Percentiles rank a stretch among this genome's conserved stretches.
Evolutionary conservation across 2,329 filamentous ascomycete species (phyloP).

Genomic region (Stagonosporopsis vannaccii): DNA sequence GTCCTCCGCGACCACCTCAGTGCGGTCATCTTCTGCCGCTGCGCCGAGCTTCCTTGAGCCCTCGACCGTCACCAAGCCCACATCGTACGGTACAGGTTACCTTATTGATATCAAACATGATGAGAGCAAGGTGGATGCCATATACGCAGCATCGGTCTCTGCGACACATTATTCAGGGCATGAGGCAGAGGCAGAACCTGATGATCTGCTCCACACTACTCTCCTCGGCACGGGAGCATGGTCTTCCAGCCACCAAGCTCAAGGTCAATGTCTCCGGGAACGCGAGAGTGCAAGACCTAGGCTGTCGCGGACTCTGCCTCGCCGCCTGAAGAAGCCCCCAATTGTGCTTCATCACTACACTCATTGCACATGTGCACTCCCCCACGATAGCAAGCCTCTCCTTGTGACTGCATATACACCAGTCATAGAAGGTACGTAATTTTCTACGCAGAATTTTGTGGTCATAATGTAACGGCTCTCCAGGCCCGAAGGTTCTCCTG

Average conservation of each 20-base stretch:
- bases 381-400: conserved; percentile 17
- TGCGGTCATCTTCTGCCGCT: conserved; percentile 18
- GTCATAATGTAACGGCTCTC: conserved; percentile 13
- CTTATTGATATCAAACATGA: conserved; percentile 10
- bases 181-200: conserved; percentile 27
- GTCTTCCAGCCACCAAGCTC: conserved; percentile 16
- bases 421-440: neutral
- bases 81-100: conserved; percentile 36
- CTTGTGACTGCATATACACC: neutral
- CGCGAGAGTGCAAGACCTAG: conserved; percentile 22
- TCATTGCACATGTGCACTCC: conserved; percentile 6
- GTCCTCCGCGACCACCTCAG: conserved; percentile 18
- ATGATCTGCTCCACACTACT: conserved; percentile 9
- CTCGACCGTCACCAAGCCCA: conserved; percentile 38
- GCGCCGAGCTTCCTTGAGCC: conserved; percentile 28
- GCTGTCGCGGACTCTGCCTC: conserved; percentile 8
- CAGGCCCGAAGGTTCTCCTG: neutral
- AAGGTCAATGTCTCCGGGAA: conserved; percentile 21
- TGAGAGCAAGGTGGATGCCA: conserved; percentile 26
- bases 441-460: neutral
- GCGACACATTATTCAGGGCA: conserved; percentile 37
- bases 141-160: conserved; percentile 33
- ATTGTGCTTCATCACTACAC: conserved; percentile 12
- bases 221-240: conserved; percentile 32
- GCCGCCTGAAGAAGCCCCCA: conserved; percentile 33